phyloP scores from a whole-genome alignment of 2,329 filamentous ascomycete species.

The Plectosphaerella sp. region DNA sequence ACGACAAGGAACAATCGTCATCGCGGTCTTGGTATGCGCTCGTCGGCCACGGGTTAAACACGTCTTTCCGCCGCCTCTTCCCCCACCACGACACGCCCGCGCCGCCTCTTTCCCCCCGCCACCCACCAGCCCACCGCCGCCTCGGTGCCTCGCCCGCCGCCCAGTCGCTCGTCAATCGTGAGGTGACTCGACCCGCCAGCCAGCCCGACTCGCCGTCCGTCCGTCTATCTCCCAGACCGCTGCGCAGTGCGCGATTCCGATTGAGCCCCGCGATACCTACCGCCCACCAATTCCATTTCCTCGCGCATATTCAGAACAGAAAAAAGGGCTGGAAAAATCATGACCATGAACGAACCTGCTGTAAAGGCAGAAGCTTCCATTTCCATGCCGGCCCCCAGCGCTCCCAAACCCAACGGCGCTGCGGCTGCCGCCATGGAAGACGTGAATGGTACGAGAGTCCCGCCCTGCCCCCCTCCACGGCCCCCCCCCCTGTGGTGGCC shows the following conservation, averaged over 20 bases:
- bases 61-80: not conserved
- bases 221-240: no score
- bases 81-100: not conserved
- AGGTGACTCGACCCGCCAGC: not conserved
- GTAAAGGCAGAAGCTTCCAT: slow-evolving; percentile 29
- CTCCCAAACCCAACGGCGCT: slow-evolving; percentile 20
- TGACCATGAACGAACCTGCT: slow-evolving; percentile 36
- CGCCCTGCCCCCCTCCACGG: slow-evolving; percentile 17
- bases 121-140: not conserved
- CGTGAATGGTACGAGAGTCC: slow-evolving; percentile 25
- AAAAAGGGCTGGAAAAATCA: slow-evolving; percentile 10
- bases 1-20: not conserved
- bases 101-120: not conserved
- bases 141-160: not conserved
- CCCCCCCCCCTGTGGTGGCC: not conserved
- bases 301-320: not conserved
- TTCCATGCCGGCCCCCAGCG: slow-evolving; percentile 28
- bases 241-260: no score
- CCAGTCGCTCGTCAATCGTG: not conserved
- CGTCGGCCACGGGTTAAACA: not conserved
- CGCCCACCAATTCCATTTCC: not conserved
- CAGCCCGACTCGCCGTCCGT: no score
- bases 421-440: slow-evolving; percentile 26
- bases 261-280: not conserved
- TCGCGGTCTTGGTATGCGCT: not conserved